These are phyloP conservation scores for Fraxinus excelsior DNA, from an alignment of 257 asterid genomes.

Conservation along the genomic window DNA sequence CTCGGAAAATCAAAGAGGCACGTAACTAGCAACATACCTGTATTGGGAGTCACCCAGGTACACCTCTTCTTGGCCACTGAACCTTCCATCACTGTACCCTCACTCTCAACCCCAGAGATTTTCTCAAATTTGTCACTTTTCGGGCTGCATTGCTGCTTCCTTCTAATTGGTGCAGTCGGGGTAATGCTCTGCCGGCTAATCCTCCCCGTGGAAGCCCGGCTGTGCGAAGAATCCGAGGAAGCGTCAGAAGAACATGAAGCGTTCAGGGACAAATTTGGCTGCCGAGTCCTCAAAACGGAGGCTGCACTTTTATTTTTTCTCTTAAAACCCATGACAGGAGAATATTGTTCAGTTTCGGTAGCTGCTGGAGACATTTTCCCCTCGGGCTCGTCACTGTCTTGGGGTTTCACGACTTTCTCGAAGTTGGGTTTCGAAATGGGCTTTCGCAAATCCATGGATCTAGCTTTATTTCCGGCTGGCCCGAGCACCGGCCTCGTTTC, in stretches of 20 bases:
- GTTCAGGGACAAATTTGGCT: slow-evolving; percentile 58
- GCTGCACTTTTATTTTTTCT: slow-evolving; percentile 46
- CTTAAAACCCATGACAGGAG: slow-evolving; percentile 41
- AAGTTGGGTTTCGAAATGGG: slow-evolving; percentile 49
- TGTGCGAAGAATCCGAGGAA: slow-evolving; percentile 85
- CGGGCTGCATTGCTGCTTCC: slow-evolving; percentile 57
- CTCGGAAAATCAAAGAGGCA: slow-evolving; percentile 17
- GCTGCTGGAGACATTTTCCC: slow-evolving; percentile 47
- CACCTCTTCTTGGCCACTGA: slow-evolving; percentile 74
- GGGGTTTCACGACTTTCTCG: slow-evolving; percentile 36
- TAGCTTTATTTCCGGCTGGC: slow-evolving; percentile 75
- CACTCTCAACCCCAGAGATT: slow-evolving; percentile 42
- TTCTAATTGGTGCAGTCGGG: slow-evolving; percentile 27
- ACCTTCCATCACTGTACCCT: slow-evolving; percentile 35
- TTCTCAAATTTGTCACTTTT: slow-evolving; percentile 35
- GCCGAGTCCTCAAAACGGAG: slow-evolving; percentile 54
- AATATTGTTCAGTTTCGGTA: slow-evolving; percentile 43
- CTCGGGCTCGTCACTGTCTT: slow-evolving; percentile 40
- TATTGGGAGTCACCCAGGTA: slow-evolving; percentile 93
- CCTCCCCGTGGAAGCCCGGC: slow-evolving; percentile 81
- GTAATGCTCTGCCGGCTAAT: slow-evolving; percentile 47
- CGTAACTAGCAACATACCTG: slow-evolving; percentile 51
- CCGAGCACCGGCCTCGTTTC: slow-evolving; percentile 75
- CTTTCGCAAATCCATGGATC: slow-evolving; percentile 65
- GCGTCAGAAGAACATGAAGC: slow-evolving; percentile 98